Evolutionary conservation across 305 asterid species (phyloP).

Genomic region (Fraxinus velutina): DNA sequence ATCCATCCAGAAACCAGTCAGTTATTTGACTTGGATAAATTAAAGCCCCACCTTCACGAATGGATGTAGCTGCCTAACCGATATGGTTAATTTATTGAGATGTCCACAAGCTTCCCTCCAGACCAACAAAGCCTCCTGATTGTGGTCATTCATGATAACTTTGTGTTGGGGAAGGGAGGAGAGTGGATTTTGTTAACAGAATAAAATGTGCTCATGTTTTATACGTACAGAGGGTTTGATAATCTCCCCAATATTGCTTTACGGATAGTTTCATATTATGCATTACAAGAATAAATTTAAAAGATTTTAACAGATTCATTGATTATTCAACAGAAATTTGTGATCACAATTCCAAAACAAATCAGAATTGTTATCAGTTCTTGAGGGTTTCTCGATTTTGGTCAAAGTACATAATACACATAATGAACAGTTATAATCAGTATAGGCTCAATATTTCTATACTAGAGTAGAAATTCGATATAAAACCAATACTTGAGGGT

Average conservation of each 20-base stretch:
- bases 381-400: constrained; percentile 5
- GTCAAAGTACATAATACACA: constrained; percentile 5
- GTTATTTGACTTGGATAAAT: not conserved
- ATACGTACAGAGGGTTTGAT: not conserved
- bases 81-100: constrained; percentile 8
- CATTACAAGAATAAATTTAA: not conserved
- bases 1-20: constrained; percentile 4
- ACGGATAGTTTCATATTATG: not conserved
- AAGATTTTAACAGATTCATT: constrained; percentile 12
- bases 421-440: not conserved
- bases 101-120: not conserved
- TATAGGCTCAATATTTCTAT: not conserved
- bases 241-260: constrained; percentile 1
- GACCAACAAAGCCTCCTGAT: not conserved
- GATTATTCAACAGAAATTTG: constrained; percentile 5
- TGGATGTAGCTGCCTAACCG: not conserved
- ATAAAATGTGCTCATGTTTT: constrained; percentile 1
- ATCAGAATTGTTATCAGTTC: not conserved
- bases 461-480: not conserved
- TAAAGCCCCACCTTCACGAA: not conserved
- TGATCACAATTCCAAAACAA: not conserved
- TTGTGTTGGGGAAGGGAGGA: not conserved
- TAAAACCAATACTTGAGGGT: not conserved
- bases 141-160: not conserved
- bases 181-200: not conserved